phyloP scores from a whole-genome alignment of 768 basidiomycete species.

The Lactarius pseudohatsudake region DNA sequence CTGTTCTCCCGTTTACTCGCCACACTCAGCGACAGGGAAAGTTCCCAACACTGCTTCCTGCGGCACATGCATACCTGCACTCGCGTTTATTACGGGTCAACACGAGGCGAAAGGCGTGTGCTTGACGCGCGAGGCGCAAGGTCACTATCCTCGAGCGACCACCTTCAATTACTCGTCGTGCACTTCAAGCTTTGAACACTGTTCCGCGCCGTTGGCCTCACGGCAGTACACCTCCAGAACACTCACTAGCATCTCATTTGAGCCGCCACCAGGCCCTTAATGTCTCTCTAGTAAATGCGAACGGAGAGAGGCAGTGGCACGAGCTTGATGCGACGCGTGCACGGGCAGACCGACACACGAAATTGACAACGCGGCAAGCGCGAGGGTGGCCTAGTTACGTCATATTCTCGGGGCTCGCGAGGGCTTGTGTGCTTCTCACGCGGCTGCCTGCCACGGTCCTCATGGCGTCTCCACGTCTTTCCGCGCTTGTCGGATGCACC shows the following conservation, averaged over 20 bases:
- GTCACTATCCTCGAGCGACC: not conserved
- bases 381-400: slow-evolving; percentile 89
- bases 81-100: not conserved
- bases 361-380: slow-evolving; percentile 80
- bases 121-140: not conserved
- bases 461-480: slow-evolving; percentile 38
- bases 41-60: not conserved
- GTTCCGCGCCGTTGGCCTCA: slow-evolving; percentile 84
- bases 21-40: not conserved
- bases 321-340: slow-evolving; percentile 40
- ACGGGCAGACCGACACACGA: slow-evolving; percentile 64
- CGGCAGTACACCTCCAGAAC: slow-evolving; percentile 73
- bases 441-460: slow-evolving; percentile 71
- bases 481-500: slow-evolving; percentile 35
- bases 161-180: slow-evolving; percentile 36
- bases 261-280: slow-evolving; percentile 67
- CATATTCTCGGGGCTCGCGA: slow-evolving; percentile 64
- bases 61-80: no score
- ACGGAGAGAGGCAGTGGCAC: slow-evolving; percentile 36
- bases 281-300: slow-evolving; percentile 52
- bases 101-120: not conserved
- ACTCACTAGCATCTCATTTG: slow-evolving; percentile 82
- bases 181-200: slow-evolving; percentile 85
- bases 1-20: slow-evolving; percentile 74
- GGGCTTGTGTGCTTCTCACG: slow-evolving; percentile 33